These are phyloP conservation scores for Naganishia cerealis DNA, from an alignment of 1,284 basidiomycete species.

Conservation along the genomic window DNA sequence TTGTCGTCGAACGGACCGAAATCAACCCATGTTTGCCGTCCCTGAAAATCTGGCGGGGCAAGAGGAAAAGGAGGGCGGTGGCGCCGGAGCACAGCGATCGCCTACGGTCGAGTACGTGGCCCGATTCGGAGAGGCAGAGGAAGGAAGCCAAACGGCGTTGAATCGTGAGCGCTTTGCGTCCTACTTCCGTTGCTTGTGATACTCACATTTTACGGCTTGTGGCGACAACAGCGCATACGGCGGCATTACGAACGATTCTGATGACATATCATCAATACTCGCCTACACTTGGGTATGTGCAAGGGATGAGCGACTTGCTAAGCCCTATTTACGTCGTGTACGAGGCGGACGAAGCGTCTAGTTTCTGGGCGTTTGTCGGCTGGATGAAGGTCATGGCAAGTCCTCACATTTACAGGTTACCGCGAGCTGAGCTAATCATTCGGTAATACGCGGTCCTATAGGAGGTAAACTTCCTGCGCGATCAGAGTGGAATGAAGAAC, in stretches of 20 bases:
- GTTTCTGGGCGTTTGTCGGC: conserved; percentile 93
- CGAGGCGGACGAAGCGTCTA: conserved; percentile 80
- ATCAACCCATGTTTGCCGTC: conserved; percentile 77
- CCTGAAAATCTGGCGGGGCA: conserved; percentile 47
- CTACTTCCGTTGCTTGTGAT: not conserved
- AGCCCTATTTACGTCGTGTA: conserved; percentile 90
- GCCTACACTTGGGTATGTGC: conserved; percentile 68
- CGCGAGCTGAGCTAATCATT: not conserved
- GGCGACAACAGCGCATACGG: conserved; percentile 46
- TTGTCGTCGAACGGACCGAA: conserved; percentile 92
- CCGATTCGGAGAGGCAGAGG: conserved; percentile 59
- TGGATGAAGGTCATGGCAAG: conserved; percentile 91
- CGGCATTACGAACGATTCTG: conserved; percentile 61
- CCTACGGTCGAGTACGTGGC: conserved; percentile 19
- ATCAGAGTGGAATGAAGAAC: conserved; percentile 96
- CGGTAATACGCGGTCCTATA: conserved; percentile 47
- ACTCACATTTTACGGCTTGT: not conserved
- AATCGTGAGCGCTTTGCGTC: conserved; percentile 57
- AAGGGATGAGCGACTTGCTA: conserved; percentile 90
- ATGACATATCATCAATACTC: conserved; percentile 92
- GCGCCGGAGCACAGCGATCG: conserved; percentile 37
- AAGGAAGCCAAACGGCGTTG: conserved; percentile 75
- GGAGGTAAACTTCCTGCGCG: conserved; percentile 92
- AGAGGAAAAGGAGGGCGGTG: conserved; percentile 47
- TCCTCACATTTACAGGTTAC: conserved; percentile 25